Base-by-base conservation (phyloP, 139 green algal species). In the Chlorella sp. region DNA sequence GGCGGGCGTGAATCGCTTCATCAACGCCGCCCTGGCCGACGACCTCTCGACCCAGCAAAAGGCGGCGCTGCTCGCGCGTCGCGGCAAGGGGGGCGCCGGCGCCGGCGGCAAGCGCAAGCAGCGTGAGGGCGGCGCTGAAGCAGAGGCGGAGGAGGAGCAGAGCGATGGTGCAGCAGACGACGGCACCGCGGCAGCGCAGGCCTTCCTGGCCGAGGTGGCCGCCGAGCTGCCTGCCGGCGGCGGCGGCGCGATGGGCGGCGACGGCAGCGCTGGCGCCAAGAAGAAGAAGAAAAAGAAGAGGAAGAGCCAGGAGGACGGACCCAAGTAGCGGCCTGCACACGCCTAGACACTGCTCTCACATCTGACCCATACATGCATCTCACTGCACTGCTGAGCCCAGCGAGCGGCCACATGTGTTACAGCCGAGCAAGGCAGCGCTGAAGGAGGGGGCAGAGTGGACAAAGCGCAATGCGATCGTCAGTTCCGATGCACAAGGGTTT, bases 1-100 rank as follows among this genome's bases (percentile, higher is more conserved):
- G 42, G 77, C 74, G 8, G 84, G 78, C 1, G 80, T 87, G 36
- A 90, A 86, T 59, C 72, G 88, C 46, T 92, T 93, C 60, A 93
- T 93, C 59, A 76, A 51, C 5, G 53, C 61, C n/a, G 87, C 88
- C 0, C 81, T 92, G 19, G 82, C 88, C 6, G 83, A n/a, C n/a
- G n/a, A 92, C 51, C 75, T 91, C 23, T 81, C 27, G 5, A 9
- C 15, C 19, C 36, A 82, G 46, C 86, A 93, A 64, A 62, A 70
- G 25, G 42, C 46, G 46, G 73, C 74, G 0, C 59, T 88, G n/a
- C 67, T 61, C 29, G 46, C 46, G 36, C 35, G 40, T 5, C 19
- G 61, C 15, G 38, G 55, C 53, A 53, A 68, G n/a, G 43, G 33
- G 42, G 42, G n/a, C 43, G 27, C 27, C 35, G 29, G 42, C 19